phyloP scores from a whole-genome alignment of 371 early-diverging fungal species.

The Zychaea mexicana region DNA sequence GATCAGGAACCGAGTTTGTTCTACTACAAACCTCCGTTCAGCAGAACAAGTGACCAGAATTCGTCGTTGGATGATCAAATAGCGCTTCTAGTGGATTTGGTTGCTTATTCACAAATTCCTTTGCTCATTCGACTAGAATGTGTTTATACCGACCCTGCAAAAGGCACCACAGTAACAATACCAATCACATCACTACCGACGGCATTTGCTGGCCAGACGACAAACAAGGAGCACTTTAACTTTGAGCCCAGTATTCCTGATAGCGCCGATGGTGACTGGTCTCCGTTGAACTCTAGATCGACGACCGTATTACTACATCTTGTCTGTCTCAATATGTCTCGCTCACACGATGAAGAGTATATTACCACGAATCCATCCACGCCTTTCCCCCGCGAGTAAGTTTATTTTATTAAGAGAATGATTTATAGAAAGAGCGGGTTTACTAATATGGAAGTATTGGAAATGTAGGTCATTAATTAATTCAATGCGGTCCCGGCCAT shows the following conservation, averaged over 20 bases:
- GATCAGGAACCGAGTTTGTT: slow-evolving; percentile 49
- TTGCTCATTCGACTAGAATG: slow-evolving; percentile 64
- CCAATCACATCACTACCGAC: slow-evolving; percentile 64
- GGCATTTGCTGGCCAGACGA: slow-evolving; percentile 35
- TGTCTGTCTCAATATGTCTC: slow-evolving; percentile 62
- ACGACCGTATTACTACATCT: slow-evolving; percentile 63
- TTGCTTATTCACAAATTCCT: slow-evolving; percentile 55
- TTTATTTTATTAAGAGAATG: background rate
- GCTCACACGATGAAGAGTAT: slow-evolving; percentile 35
- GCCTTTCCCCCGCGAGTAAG: slow-evolving; percentile 16
- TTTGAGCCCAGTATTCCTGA: slow-evolving; percentile 49
- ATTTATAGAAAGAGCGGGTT: background rate
- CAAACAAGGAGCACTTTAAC: slow-evolving; percentile 39
- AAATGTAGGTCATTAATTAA: slow-evolving; percentile 25
- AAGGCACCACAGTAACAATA: slow-evolving; percentile 33
- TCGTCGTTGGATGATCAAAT: slow-evolving; percentile 28
- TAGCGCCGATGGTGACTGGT: slow-evolving; percentile 37
- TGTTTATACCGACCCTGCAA: slow-evolving; percentile 40
- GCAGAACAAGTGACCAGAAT: background rate
- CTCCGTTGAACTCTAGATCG: slow-evolving; percentile 59
- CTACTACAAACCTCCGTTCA: slow-evolving; percentile 65
- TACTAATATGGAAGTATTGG: background rate
- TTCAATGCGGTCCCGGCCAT: slow-evolving; percentile 41
- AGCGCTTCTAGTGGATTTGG: slow-evolving; percentile 47
- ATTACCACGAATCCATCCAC: slow-evolving; percentile 4